Conservation (phyloP, 2,329 filamentous ascomycete genomes). For the Hypoxylon sp. region DNA sequence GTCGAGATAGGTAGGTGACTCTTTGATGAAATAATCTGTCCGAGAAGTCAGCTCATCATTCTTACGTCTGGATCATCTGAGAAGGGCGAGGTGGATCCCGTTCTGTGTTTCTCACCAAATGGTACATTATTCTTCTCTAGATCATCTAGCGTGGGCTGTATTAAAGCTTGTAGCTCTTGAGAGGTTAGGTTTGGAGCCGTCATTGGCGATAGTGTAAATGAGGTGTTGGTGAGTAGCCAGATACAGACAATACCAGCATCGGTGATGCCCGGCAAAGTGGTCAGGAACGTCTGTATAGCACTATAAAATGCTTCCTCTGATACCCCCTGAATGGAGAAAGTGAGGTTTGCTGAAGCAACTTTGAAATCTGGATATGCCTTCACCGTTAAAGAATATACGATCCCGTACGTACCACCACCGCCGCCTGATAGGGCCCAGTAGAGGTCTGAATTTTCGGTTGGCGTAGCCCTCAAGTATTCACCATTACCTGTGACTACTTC, state of each 20-base stretch:
- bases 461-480: slow-evolving; percentile 63
- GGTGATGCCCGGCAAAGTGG: slow-evolving; percentile 2
- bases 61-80: no score
- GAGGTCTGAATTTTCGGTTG: slow-evolving; percentile 66
- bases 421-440: slow-evolving; percentile 76
- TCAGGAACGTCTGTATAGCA: slow-evolving; percentile 1
- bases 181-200: slow-evolving; percentile 27
- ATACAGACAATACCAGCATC: slow-evolving; percentile 9
- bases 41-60: background rate
- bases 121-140: slow-evolving; percentile 33
- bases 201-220: slow-evolving; percentile 18
- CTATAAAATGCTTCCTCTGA: background rate
- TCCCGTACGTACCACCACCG: slow-evolving; percentile 71
- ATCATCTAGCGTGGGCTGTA: slow-evolving; percentile 30
- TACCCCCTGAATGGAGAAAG: slow-evolving; percentile 54
- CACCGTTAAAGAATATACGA: slow-evolving; percentile 70
- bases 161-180: slow-evolving; percentile 21
- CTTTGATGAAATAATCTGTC: background rate
- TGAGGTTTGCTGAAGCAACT: slow-evolving; percentile 62
- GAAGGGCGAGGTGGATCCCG: no score
- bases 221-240: slow-evolving; percentile 1
- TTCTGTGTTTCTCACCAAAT: slow-evolving; percentile 29
- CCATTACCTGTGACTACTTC: slow-evolving; percentile 70
- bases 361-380: slow-evolving; percentile 63
- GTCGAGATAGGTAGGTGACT: slow-evolving; percentile 35